A percentile compares a stretch with the other conserved stretches of the same genome.
Evolutionary conservation across 176 grass and related monocot species (phyloP).

Genomic region (Aegilops longissima): DNA sequence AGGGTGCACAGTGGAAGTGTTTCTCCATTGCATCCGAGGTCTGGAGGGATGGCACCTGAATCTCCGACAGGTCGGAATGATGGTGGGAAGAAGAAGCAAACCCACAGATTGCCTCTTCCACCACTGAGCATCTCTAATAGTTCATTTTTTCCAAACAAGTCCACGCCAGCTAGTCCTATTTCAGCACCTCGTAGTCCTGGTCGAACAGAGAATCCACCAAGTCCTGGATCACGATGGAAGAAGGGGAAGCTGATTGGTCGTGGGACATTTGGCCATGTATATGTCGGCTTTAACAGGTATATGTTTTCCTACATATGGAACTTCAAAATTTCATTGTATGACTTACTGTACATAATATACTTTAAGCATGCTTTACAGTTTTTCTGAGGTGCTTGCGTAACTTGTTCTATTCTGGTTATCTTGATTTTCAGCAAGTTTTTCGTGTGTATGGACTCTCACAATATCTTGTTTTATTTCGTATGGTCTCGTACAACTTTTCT

Average conservation of each 20-base stretch:
- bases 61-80: constrained; percentile 69
- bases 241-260: constrained; percentile 94
- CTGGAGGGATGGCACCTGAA: constrained; percentile 87
- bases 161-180: constrained; percentile 62
- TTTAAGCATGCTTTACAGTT: constrained; percentile 4
- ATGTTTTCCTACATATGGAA: constrained; percentile 19
- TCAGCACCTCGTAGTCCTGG: constrained; percentile 79
- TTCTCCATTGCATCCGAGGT: constrained; percentile 89
- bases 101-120: constrained; percentile 88
- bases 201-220: constrained; percentile 74
- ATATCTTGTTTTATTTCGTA: not conserved
- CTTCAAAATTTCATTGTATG: not conserved
- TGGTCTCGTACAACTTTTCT: not conserved
- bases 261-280: constrained; percentile 97
- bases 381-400: not conserved
- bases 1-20: constrained; percentile 93
- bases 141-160: constrained; percentile 78
- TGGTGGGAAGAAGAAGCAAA: constrained; percentile 87
- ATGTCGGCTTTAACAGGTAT: constrained; percentile 99
- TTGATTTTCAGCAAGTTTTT: not conserved
- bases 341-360: not conserved
- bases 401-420: constrained; percentile 21
- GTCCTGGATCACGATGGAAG: constrained; percentile 92
- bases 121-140: constrained; percentile 75
- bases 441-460: not conserved